These are phyloP conservation scores for Rhynchospora breviuscula DNA, from an alignment of 176 grass and related monocot species.

Conservation along the genomic window DNA sequence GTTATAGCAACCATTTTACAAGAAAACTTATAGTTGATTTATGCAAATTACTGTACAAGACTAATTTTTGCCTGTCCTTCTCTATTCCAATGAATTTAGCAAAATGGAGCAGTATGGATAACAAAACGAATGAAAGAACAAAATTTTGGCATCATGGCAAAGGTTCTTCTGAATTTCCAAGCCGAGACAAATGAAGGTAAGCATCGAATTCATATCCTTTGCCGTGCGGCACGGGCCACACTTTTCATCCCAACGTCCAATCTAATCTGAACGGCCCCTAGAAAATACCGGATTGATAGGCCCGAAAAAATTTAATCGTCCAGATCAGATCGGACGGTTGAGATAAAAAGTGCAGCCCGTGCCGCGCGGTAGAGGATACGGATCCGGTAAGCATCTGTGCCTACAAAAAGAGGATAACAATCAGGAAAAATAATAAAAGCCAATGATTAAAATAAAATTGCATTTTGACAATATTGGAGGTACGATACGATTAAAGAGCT, in stretches of 20 bases:
- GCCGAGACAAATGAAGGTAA: slow-evolving; percentile 64
- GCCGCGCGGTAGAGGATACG: no score
- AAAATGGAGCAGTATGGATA: background rate
- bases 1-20: background rate
- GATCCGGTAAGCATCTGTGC: slow-evolving; percentile 68
- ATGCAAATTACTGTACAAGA: background rate
- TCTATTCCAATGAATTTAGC: background rate
- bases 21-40: background rate
- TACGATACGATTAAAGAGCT: background rate
- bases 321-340: no score
- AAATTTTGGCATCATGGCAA: slow-evolving; percentile 32
- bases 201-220: no score
- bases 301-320: no score
- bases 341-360: no score
- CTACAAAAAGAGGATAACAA: slow-evolving; percentile 20
- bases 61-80: background rate
- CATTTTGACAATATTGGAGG: background rate
- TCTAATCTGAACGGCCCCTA: no score
- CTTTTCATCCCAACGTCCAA: no score
- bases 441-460: background rate
- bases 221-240: no score
- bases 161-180: slow-evolving; percentile 69
- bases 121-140: background rate
- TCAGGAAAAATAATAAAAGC: background rate
- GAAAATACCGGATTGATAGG: no score